Evolutionary conservation across 2,329 filamentous ascomycete genomes (phyloP).

Genomic region (Monosporascus sp.): DNA sequence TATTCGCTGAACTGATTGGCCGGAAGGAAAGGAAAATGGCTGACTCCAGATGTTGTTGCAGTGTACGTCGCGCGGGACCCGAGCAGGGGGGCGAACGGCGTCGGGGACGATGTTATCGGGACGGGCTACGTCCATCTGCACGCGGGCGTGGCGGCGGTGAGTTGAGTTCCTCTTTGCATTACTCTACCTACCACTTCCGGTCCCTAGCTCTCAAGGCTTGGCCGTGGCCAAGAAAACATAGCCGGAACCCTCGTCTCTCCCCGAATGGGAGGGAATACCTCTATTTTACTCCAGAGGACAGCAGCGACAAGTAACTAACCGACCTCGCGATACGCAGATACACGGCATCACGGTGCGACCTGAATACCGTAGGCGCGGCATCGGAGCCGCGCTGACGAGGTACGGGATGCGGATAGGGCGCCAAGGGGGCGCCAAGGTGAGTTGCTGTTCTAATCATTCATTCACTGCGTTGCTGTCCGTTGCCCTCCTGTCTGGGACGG

Average conservation of each 20-base stretch:
- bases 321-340: neutral
- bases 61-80: neutral
- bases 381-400: neutral
- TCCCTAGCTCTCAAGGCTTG: no score
- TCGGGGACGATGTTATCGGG: neutral
- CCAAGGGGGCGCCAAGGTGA: neutral
- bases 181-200: neutral
- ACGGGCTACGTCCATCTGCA: slow-evolving; percentile 2
- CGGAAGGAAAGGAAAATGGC: no score
- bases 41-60: neutral
- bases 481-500: no score
- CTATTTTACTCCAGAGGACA: no score
- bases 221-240: no score
- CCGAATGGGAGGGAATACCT: no score
- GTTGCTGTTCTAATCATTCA: neutral
- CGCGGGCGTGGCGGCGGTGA: slow-evolving; percentile 1
- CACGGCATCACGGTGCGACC: slow-evolving; percentile 3
- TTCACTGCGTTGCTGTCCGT: no score
- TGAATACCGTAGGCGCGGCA: neutral
- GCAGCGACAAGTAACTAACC: no score
- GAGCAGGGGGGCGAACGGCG: no score
- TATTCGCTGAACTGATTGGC: no score
- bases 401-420: neutral
- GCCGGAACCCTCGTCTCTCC: no score
- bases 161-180: neutral